Evolutionary conservation across 441 rosid species (phyloP).

Genomic region (Codiaeum variegatum): DNA sequence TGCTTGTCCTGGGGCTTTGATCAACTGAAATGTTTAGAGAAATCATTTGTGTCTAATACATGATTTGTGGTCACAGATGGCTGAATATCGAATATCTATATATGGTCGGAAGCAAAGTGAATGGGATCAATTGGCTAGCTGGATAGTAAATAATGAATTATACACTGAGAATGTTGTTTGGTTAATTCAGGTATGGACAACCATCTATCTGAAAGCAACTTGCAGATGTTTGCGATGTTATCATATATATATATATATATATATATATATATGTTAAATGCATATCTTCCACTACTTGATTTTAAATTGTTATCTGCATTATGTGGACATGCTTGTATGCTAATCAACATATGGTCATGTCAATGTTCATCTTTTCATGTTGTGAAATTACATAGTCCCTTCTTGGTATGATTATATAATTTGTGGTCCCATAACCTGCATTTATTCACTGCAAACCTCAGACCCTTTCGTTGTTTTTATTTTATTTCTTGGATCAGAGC

Average conservation of each 20-base stretch:
- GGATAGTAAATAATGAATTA: conserved; percentile 97
- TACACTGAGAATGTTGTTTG: conserved; percentile 97
- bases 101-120: conserved; percentile 98
- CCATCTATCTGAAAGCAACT: background rate
- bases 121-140: conserved; percentile 98
- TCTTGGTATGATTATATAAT: background rate
- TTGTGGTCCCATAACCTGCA: background rate
- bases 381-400: background rate
- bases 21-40: background rate
- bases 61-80: conserved; percentile 65
- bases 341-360: background rate
- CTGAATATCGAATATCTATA: conserved; percentile 95
- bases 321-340: background rate
- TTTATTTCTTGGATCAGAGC: background rate
- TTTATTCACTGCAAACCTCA: background rate
- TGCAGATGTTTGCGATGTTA: background rate
- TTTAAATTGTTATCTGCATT: background rate
- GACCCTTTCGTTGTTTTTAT: background rate
- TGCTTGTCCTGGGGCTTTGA: background rate
- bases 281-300: background rate
- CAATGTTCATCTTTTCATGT: background rate
- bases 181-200: conserved; percentile 80
- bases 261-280: background rate
- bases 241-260: no score
- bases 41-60: conserved; percentile 14